These are phyloP conservation scores for Penicillium sp. DNA, from an alignment of 2,329 filamentous ascomycete genomes.

Conservation along the genomic window DNA sequence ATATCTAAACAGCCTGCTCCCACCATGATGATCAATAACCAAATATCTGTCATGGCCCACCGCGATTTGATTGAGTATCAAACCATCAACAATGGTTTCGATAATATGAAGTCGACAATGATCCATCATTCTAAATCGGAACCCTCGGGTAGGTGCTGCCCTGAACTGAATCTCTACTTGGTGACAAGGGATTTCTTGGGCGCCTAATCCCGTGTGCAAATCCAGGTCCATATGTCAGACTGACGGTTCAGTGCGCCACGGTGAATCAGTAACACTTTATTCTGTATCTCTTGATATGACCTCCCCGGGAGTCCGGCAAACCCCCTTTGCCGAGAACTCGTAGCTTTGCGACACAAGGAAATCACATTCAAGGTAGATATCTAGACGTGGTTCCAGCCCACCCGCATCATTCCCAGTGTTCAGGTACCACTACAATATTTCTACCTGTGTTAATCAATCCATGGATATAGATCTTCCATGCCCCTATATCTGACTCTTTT, in stretches of 20 bases:
- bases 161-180: no score
- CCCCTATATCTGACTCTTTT: not conserved
- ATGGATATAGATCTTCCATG: not conserved
- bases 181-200: no score
- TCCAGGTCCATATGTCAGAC: not conserved
- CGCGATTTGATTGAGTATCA: no score
- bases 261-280: not conserved
- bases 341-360: not conserved
- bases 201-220: no score
- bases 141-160: no score
- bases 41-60: not conserved
- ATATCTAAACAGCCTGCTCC: not conserved
- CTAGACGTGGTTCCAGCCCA: not conserved
- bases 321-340: not conserved
- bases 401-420: not conserved
- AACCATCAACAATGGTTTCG: no score
- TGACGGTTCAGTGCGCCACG: not conserved
- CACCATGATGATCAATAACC: not conserved
- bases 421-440: not conserved
- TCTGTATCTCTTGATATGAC: not conserved
- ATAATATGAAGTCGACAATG: not conserved
- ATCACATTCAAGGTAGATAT: not conserved
- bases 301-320: not conserved
- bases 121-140: not conserved
- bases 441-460: not conserved